Base-by-base conservation (phyloP, 257 asterid genomes). In the Pogostemon cablin region DNA sequence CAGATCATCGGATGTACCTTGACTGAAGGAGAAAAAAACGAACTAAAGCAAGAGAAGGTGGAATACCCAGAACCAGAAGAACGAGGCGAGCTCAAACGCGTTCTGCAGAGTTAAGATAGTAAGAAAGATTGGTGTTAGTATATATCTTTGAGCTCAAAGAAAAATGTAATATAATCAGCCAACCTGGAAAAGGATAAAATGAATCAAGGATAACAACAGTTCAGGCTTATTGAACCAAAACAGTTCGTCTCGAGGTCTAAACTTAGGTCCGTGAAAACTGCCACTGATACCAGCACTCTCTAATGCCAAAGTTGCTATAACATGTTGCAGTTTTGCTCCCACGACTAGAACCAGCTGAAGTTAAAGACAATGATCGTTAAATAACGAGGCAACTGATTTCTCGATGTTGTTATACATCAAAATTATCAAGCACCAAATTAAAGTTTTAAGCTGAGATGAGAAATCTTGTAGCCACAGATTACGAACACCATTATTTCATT, bases 41-140 rank as follows among this genome's bases (percentile, higher is more conserved):
- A 25, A 25, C 1, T 25, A 25, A 25, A 25, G 32, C n/a, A 41
- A 10, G 77, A 82, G 67, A 63, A 42, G 52, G 81, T 61, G 63
- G 64, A 64, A 7, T 91, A 95, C 99, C 99, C 99, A 95, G 83
- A 95, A 95, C 99, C 99, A 95, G 82, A 95, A 95, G 78, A 95
- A 91, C 7, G 99, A 95, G 66, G 99, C 97, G 42, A 95, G 95
- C 85, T 95, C 99, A 42, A 81, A 81, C 4, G 86, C 81, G 20
- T 81, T 81, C 86, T 81, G 83, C 81, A 78, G 50, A 4, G 46
- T 58, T 6, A 55, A 62, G 17, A 17, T 17, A 39, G 58, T 62
- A 62, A 41, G 58, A 67, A 62, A 41, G 35, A 54, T 67, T 67
- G 54, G 74, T n/a, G 17, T 66, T 8, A 41, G 48, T 39, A 49